Evolutionary conservation across 352 stramenopile species (phyloP).

Genomic region (Pythium myriotylum): DNA sequence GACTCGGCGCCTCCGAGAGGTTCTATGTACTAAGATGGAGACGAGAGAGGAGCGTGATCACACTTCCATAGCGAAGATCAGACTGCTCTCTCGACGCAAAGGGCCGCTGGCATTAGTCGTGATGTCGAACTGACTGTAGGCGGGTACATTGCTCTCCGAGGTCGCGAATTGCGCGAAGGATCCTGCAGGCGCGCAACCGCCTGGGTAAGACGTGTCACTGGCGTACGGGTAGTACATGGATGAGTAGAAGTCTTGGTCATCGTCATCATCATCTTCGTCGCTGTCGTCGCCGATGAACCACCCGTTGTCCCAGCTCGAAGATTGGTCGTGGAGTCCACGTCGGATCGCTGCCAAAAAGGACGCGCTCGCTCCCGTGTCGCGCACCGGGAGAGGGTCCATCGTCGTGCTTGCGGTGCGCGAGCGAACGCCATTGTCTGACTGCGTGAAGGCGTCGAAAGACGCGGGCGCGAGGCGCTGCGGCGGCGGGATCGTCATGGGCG

Average conservation of each 20-base stretch:
- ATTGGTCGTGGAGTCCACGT: constrained; percentile 20
- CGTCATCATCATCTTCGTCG: constrained; percentile 20
- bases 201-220: not conserved
- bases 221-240: constrained; percentile 18
- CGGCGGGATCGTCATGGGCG: constrained; percentile 21
- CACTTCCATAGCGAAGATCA: constrained; percentile 30
- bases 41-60: not conserved
- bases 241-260: constrained; percentile 19
- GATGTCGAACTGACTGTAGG: constrained; percentile 8
- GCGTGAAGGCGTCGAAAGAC: not conserved
- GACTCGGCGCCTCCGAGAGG: not conserved
- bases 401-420: not conserved
- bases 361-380: constrained; percentile 1
- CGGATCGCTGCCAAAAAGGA: constrained; percentile 27
- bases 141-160: not conserved
- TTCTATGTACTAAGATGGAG: not conserved
- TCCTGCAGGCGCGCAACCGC: constrained; percentile 16
- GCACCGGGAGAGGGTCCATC: not conserved
- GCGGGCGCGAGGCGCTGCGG: not conserved
- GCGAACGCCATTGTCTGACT: not conserved
- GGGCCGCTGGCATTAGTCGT: constrained; percentile 1
- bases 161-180: constrained; percentile 16
- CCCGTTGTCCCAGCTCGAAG: constrained; percentile 25
- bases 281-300: constrained; percentile 28
- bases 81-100: constrained; percentile 12